Percentiles rank a stretch among this genome's conserved stretches.
These are phyloP conservation scores for Fusarium brachygibbosum DNA, from an alignment of 2,329 filamentous ascomycete genomes.

Conservation along the genomic window DNA sequence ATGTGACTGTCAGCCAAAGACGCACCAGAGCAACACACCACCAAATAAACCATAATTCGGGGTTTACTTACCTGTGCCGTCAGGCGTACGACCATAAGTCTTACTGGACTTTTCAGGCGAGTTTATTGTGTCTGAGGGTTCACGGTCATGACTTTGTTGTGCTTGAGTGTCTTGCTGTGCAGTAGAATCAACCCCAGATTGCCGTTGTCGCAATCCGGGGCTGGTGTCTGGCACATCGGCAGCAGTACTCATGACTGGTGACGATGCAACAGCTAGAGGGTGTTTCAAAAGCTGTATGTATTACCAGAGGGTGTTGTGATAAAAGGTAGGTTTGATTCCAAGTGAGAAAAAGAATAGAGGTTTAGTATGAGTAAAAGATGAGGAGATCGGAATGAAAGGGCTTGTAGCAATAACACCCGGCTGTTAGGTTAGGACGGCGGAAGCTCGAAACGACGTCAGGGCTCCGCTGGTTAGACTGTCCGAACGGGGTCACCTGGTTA, in stretches of 20 bases:
- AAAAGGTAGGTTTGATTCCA: conserved; percentile 13
- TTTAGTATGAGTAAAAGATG: conserved; percentile 20
- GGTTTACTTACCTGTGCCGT: conserved; percentile 82
- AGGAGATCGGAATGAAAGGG: conserved; percentile 30
- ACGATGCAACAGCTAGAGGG: conserved; percentile 16
- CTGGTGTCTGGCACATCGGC: conserved; percentile 47
- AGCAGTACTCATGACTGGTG: conserved; percentile 51
- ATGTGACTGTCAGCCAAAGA: conserved; percentile 46
- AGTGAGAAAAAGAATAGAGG: conserved; percentile 7
- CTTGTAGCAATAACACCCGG: conserved; percentile 26
- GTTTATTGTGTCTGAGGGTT: conserved; percentile 28
- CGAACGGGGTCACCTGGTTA: conserved; percentile 34
- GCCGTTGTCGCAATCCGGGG: conserved; percentile 51
- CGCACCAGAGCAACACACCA: conserved; percentile 24
- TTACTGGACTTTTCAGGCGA: conserved; percentile 65
- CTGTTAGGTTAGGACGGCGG: conserved; percentile 34
- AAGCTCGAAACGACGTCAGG: conserved; percentile 48
- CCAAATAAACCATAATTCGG: conserved; percentile 3
- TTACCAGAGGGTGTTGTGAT: background rate
- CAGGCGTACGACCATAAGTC: conserved; percentile 91
- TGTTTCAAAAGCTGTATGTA: background rate
- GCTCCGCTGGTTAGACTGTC: conserved; percentile 44
- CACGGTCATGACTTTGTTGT: conserved; percentile 28
- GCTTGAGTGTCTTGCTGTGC: conserved; percentile 33
- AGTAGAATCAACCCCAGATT: conserved; percentile 39